Conservation (phyloP, 306 rosid species). For the Acacia crassicarpa region DNA sequence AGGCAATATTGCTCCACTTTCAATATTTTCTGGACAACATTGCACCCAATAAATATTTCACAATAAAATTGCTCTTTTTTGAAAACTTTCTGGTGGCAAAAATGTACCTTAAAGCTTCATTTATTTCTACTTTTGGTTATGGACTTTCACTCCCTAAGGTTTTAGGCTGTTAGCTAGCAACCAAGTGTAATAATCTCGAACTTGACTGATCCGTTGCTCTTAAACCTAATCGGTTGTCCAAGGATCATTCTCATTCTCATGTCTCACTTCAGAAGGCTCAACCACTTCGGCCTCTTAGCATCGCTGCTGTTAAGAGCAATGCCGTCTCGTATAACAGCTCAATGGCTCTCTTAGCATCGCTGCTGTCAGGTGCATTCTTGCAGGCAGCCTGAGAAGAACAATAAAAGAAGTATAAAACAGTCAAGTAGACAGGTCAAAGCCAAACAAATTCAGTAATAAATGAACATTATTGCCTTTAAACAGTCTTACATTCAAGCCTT, state of each 20-base stretch:
- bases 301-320: conserved; percentile 7
- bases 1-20: too few species aligned
- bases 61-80: too few species aligned
- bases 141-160: too few species aligned
- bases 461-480: background rate
- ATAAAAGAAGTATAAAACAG: background rate
- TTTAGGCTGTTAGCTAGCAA: too few species aligned
- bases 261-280: conserved; percentile 88
- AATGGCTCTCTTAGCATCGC: conserved; percentile 81
- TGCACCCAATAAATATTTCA: too few species aligned
- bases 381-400: conserved; percentile 71
- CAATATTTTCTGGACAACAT: too few species aligned
- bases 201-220: too few species aligned
- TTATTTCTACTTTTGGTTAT: too few species aligned
- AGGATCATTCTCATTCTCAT: conserved; percentile 79
- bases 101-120: too few species aligned
- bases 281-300: conserved; percentile 48
- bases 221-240: conserved; percentile 73
- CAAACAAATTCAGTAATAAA: conserved; percentile 11
- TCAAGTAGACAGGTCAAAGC: background rate
- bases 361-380: conserved; percentile 82
- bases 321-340: conserved; percentile 92
- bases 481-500: conserved; percentile 75
- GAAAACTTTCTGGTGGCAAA: too few species aligned
- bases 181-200: too few species aligned